Conservation (phyloP, 768 basidiomycete genomes). For the Terana coerulea region DNA sequence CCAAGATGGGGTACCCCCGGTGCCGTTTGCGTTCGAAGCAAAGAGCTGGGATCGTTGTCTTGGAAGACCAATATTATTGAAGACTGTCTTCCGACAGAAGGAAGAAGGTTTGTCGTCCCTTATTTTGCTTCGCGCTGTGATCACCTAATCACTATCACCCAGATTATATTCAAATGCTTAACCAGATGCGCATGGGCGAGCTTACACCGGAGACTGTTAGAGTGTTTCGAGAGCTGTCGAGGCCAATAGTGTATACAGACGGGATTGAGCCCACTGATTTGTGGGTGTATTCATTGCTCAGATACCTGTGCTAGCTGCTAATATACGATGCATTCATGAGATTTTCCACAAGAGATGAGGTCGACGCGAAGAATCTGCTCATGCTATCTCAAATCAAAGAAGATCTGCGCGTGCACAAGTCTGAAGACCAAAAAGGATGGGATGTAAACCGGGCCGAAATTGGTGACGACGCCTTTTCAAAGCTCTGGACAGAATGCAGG, state of each 20-base stretch:
- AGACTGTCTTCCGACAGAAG: conserved; percentile 84
- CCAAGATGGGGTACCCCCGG: too few species aligned
- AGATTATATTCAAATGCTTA: conserved; percentile 79
- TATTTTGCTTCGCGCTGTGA: too few species aligned
- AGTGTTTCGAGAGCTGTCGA: conserved; percentile 53
- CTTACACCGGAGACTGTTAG: conserved; percentile 40
- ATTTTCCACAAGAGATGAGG: too few species aligned
- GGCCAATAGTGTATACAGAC: conserved; percentile 60
- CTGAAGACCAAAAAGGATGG: too few species aligned
- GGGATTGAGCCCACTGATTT: conserved; percentile 81
- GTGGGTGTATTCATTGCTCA: too few species aligned
- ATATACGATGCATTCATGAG: too few species aligned
- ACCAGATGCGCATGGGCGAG: conserved; percentile 78
- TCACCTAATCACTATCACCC: too few species aligned
- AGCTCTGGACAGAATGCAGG: neutral
- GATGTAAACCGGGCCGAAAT: too few species aligned
- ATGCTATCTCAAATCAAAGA: too few species aligned
- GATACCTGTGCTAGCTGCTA: too few species aligned
- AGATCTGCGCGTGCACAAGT: too few species aligned
- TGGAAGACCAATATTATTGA: conserved; percentile 47
- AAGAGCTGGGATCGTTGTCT: conserved; percentile 67
- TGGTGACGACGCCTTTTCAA: neutral
- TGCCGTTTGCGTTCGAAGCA: conserved; percentile 81
- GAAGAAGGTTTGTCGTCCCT: conserved; percentile 52
- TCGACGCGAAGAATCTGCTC: too few species aligned